Evolutionary conservation across 2,329 filamentous ascomycete genomes (phyloP).

Genomic region (Pseudogymnoascus sp.): DNA sequence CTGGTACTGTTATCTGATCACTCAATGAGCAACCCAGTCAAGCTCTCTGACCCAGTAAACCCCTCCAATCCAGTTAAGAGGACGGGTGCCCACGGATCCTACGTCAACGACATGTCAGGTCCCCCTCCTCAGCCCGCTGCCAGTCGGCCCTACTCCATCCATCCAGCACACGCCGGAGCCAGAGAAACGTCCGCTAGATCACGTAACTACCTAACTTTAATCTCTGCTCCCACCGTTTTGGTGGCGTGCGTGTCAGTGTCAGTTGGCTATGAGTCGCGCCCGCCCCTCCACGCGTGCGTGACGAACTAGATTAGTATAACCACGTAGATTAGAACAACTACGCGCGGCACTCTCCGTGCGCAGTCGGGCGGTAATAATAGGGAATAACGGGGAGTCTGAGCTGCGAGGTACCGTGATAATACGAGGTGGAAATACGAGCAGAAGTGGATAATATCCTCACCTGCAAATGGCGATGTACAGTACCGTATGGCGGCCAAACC

Average conservation of each 20-base stretch:
- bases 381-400: neutral
- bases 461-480: neutral
- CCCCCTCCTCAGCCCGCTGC: neutral
- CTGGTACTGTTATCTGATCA: neutral
- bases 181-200: neutral
- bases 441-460: neutral
- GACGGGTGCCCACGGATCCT: neutral
- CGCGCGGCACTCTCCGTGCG: neutral
- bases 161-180: neutral
- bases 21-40: neutral
- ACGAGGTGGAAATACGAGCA: neutral
- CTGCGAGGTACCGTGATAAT: neutral
- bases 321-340: neutral
- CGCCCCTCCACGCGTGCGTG: neutral
- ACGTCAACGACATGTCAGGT: neutral
- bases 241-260: neutral
- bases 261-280: neutral
- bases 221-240: neutral
- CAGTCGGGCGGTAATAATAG: neutral
- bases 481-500: neutral
- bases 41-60: neutral
- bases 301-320: neutral
- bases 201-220: slow-evolving; percentile 9
- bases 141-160: slow-evolving; percentile 2
- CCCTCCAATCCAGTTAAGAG: neutral